Base-by-base conservation (phyloP, 176 grass and related monocot genomes). In the Lolium perenne region DNA sequence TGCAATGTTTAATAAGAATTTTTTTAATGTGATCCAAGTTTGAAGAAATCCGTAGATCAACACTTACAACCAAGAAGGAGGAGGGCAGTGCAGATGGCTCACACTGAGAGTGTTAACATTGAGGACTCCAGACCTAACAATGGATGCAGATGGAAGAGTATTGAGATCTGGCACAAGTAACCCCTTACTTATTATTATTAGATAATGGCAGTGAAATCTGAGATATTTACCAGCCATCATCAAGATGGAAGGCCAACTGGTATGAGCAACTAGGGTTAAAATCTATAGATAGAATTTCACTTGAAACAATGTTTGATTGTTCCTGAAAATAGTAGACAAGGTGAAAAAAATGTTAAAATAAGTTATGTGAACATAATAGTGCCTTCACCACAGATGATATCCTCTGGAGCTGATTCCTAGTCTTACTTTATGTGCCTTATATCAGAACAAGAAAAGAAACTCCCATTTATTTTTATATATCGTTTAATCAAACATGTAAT, bases 41-140 rank as follows among this genome's bases (percentile, higher is more conserved):
- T 43, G 74, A 89, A 64, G 40, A 75, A 84, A 88, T 45, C 18
- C 14, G 41, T 74, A 38, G 45, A 51, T 20, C n/a, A 72, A 76
- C 89, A 95, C 93, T 95, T 91, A 98, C 95, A 94, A 71, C 90
- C 92, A 95, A 95, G 86, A 70, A 82, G 96, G 96, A 75, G 96
- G 95, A 80, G 95, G 93, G 79, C 96, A 98, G 60, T 98, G 96
- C 63, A 98, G 74, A 57, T 98, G 96, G 83, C 87, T 95, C 75
- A 98, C 91, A 63, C 21, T 89, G 32, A 95, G 78, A 47, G 75
- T 92, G 62, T 90, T 91, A 62, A 92, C 38, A 79, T 98, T 95
- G 68, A 98, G 73, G 64, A 94, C 90, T 74, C 96, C 96, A 72
- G 96, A 98, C 96, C 96, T 98, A 65, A 80, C 22, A 65, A 64